phyloP scores from a whole-genome alignment of 257 asterid species.

The Penstemon davidsonii region DNA sequence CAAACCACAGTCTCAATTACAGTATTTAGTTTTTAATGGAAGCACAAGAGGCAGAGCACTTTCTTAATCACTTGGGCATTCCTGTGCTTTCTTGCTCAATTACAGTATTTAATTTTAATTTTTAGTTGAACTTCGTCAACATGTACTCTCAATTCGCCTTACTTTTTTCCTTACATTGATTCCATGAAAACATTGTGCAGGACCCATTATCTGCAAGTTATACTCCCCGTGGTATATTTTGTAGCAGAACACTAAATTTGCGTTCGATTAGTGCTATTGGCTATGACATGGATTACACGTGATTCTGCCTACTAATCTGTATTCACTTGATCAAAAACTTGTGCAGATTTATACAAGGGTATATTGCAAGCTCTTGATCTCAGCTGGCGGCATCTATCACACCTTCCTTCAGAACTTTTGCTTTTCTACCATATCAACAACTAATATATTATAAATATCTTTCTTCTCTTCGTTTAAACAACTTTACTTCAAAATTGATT shows the following conservation, averaged over 20 bases:
- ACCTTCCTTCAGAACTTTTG: too few species aligned
- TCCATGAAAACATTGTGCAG: slow-evolving; percentile 38
- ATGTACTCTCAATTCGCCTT: neutral
- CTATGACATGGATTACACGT: slow-evolving; percentile 88
- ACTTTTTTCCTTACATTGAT: slow-evolving; percentile 22
- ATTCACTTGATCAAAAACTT: too few species aligned
- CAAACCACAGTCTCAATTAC: too few species aligned
- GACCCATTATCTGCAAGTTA: slow-evolving; percentile 63
- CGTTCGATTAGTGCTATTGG: slow-evolving; percentile 82
- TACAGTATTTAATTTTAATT: too few species aligned
- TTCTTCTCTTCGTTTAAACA: too few species aligned
- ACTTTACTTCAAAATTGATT: too few species aligned
- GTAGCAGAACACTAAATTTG: slow-evolving; percentile 74
- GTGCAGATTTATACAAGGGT: too few species aligned
- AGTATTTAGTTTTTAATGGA: slow-evolving; percentile 27
- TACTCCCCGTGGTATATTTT: slow-evolving; percentile 78
- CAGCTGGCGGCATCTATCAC: too few species aligned
- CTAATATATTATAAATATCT: too few species aligned
- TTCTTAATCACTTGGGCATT: slow-evolving; percentile 67
- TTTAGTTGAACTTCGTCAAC: neutral
- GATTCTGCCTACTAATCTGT: too few species aligned
- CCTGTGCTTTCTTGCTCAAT: slow-evolving; percentile 39
- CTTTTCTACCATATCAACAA: too few species aligned
- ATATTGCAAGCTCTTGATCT: too few species aligned
- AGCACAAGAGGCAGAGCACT: slow-evolving; percentile 67